Base-by-base conservation (phyloP, 306 rosid species). In the Myrica gale region DNA sequence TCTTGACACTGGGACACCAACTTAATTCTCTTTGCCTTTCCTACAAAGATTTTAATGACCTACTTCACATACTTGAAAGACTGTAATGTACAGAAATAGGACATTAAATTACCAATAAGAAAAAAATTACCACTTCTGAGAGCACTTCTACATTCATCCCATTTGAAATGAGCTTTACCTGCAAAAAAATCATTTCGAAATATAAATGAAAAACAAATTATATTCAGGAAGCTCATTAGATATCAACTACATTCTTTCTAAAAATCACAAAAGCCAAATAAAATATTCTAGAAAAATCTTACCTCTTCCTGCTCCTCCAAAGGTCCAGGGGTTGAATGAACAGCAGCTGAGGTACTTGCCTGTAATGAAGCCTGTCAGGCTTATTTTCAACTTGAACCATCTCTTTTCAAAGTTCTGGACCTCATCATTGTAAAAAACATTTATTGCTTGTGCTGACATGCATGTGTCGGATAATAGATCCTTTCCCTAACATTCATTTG, bases 81-180 rank as follows among this genome's bases (percentile, higher is more conserved):
- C 37, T n/a, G 43, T 12, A 15, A 61, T 7, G 6, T 58, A 52
- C 20, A 15, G 5, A 42, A 21, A 46, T 20, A 46, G 4, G 23
- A 73, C 17, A 44, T n/a, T 62, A 45, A 42, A 61, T 17, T 71
- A 84, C 80, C 74, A 61, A 66, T 41, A 63, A 9, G 50, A 68
- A 65, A 32, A 65, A 42, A 65, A 41, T 74, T 82, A 77, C 79
- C 71, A 55, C 67, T 78, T 39, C 67, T 52, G 16, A 57, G 69
- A 69, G 79, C 72, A 79, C 60, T 45, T 55, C 53, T 76, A 76
- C 74, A 78, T 80, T 74, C 5, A 69, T 76, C 57, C 47, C 78
- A 32, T 67, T 26, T 63, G 60, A 75, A 56, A 61, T 26, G 26
- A 79, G 58, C 61, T 45, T 84, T 72, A 72, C 86, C 90, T 81